Percentiles rank a stretch among this genome's conserved stretches.
Evolutionary conservation across 495 filamentous ascomycete species (phyloP).

Genomic region (Podospora tetraspora): DNA sequence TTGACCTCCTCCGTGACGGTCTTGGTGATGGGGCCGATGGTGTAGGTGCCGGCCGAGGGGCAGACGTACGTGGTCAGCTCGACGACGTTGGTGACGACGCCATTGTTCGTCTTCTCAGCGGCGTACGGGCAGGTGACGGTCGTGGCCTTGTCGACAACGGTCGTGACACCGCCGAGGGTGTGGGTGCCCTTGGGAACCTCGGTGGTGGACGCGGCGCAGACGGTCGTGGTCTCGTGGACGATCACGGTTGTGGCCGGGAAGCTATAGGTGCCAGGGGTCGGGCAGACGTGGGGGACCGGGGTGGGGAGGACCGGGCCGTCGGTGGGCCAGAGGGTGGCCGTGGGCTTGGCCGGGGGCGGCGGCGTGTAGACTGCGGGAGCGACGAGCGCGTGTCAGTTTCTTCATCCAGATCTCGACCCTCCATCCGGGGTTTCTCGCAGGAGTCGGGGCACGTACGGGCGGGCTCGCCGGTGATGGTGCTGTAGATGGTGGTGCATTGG

Average conservation of each 20-base stretch:
- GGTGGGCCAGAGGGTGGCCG: conserved; percentile 25
- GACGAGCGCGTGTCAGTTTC: conserved; percentile 1
- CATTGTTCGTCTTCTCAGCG: conserved; percentile 56
- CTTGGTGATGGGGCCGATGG: conserved; percentile 66
- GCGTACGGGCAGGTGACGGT: conserved; percentile 71
- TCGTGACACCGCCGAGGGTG: conserved; percentile 74
- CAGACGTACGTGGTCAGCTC: conserved; percentile 71
- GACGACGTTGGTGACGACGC: conserved; percentile 64
- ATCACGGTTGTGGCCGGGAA: conserved; percentile 72
- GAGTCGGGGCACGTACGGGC: conserved; percentile 45
- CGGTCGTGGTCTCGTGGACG: conserved; percentile 59
- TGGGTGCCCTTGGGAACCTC: conserved; percentile 58
- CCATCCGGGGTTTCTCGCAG: neutral
- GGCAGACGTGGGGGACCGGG: conserved; percentile 59
- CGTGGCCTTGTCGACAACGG: conserved; percentile 62
- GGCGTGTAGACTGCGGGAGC: conserved; percentile 25
- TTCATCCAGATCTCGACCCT: neutral
- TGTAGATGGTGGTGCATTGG: conserved; percentile 63
- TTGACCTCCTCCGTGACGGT: conserved; percentile 48
- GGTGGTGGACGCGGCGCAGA: conserved; percentile 60
- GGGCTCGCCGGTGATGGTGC: conserved; percentile 52
- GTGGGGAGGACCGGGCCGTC: conserved; percentile 54
- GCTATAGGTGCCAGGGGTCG: conserved; percentile 71
- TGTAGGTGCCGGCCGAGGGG: conserved; percentile 76
- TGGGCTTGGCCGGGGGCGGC: conserved; percentile 34